These are phyloP conservation scores for Artemisia annua DNA, from an alignment of 129 eudicot species.

Conservation along the genomic window DNA sequence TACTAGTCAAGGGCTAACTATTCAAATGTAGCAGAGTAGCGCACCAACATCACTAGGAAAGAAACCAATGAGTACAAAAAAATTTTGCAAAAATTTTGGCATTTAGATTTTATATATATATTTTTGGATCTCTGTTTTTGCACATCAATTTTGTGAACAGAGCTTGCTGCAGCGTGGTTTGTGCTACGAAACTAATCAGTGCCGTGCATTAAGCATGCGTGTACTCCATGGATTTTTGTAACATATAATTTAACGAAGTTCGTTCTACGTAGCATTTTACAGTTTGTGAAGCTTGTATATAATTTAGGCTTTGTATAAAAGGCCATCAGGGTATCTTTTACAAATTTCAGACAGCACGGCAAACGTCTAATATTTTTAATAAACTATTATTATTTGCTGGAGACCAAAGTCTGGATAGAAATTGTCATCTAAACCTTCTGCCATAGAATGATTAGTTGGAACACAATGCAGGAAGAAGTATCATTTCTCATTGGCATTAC, in stretches of 20 bases:
- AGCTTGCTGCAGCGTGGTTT: too few species aligned
- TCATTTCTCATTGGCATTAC: conserved; percentile 14
- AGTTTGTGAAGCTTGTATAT: neutral
- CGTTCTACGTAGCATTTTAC: neutral
- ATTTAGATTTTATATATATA: too few species aligned
- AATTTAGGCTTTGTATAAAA: neutral
- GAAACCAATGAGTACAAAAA: neutral
- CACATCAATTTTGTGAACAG: too few species aligned
- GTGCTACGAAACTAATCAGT: too few species aligned
- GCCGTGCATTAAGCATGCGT: too few species aligned
- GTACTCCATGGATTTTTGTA: too few species aligned
- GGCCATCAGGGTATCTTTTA: neutral
- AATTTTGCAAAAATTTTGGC: neutral
- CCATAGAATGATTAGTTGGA: too few species aligned
- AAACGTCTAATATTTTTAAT: neutral
- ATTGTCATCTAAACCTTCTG: too few species aligned
- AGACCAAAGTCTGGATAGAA: conserved; percentile 14
- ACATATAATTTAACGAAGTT: too few species aligned
- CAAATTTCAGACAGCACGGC: neutral
- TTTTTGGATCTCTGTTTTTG: too few species aligned
- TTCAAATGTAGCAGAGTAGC: neutral
- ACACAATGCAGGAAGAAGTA: too few species aligned
- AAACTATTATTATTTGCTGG: conserved; percentile 1
- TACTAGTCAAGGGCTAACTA: neutral
- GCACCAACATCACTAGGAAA: conserved; percentile 5